These are phyloP conservation scores for Xylariales sp. DNA, from an alignment of 2,329 filamentous ascomycete species.

Conservation along the genomic window DNA sequence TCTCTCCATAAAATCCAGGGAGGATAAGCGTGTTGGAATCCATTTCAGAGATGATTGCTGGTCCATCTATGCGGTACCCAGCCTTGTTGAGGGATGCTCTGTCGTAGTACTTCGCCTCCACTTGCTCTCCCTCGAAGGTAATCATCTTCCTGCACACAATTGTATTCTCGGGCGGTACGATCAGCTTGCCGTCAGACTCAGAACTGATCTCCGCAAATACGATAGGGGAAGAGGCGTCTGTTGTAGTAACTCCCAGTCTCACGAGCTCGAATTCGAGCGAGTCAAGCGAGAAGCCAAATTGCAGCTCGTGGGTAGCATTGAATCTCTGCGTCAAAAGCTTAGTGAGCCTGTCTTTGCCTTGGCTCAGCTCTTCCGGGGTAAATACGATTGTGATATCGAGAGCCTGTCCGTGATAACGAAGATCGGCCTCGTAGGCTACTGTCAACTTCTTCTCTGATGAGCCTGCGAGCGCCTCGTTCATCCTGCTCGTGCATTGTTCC, in stretches of 20 bases:
- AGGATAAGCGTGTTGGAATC: constrained; percentile 47
- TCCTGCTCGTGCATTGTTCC: constrained; percentile 28
- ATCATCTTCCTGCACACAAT: constrained; percentile 33
- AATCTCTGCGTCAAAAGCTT: constrained; percentile 31
- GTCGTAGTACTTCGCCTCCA: constrained; percentile 39
- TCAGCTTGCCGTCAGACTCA: constrained; percentile 8
- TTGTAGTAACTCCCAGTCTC: constrained; percentile 37
- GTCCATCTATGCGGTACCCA: constrained; percentile 35
- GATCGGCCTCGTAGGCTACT: constrained; percentile 35
- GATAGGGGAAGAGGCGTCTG: constrained; percentile 35
- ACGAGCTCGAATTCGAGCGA: constrained; percentile 42
- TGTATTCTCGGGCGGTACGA: constrained; percentile 27
- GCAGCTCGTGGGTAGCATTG: constrained; percentile 35
- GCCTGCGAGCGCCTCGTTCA: constrained; percentile 29
- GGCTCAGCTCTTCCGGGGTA: constrained; percentile 25
- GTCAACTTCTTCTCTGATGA: constrained; percentile 22
- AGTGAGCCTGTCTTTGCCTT: constrained; percentile 22
- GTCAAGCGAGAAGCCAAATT: constrained; percentile 39
- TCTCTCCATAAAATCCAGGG: constrained; percentile 39
- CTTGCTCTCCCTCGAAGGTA: constrained; percentile 30
- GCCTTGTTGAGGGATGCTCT: constrained; percentile 33
- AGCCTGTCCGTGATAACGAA: constrained; percentile 43
- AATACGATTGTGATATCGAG: constrained; percentile 31
- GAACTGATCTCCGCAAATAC: constrained; percentile 25
- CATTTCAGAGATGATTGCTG: constrained; percentile 45